Evolutionary conservation across 1,284 basidiomycete genomes (phyloP).

Genomic region (Microbotryum intermedium): DNA sequence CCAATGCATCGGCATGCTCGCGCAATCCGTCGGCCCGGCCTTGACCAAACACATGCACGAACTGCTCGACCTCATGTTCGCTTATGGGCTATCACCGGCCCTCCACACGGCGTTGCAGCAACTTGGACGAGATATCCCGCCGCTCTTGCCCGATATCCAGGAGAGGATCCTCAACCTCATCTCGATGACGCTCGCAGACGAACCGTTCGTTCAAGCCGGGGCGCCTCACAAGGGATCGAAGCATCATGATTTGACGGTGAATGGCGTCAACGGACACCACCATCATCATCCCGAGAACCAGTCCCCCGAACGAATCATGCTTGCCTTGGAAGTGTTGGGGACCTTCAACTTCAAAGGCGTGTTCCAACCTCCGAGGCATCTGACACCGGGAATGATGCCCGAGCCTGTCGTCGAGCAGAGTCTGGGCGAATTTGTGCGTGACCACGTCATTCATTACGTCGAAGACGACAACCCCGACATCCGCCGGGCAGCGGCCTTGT

Average conservation of each 20-base stretch:
- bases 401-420: conserved; percentile 53
- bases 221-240: conserved; percentile 43
- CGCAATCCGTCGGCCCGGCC: conserved; percentile 89
- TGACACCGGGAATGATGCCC: not conserved
- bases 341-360: conserved; percentile 88
- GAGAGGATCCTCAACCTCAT: conserved; percentile 79
- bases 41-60: conserved; percentile 93
- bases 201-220: conserved; percentile 75
- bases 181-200: conserved; percentile 68
- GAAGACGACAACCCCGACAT: conserved; percentile 89
- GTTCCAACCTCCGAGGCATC: conserved; percentile 22
- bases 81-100: conserved; percentile 84
- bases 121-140: conserved; percentile 82
- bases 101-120: conserved; percentile 76
- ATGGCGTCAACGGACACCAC: conserved; percentile 32
- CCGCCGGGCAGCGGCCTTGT: conserved; percentile 79
- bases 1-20: conserved; percentile 94
- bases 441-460: conserved; percentile 83
- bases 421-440: conserved; percentile 91
- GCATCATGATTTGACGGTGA: conserved; percentile 43
- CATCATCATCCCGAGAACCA: conserved; percentile 43
- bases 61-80: conserved; percentile 93
- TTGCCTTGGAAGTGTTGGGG: conserved; percentile 81
- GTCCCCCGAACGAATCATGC: conserved; percentile 47
- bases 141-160: conserved; percentile 85